Percentiles rank a stretch among this genome's conserved stretches.
These are phyloP conservation scores for Paraconiothyrium brasiliense DNA, from an alignment of 2,329 filamentous ascomycete genomes.

Conservation along the genomic window DNA sequence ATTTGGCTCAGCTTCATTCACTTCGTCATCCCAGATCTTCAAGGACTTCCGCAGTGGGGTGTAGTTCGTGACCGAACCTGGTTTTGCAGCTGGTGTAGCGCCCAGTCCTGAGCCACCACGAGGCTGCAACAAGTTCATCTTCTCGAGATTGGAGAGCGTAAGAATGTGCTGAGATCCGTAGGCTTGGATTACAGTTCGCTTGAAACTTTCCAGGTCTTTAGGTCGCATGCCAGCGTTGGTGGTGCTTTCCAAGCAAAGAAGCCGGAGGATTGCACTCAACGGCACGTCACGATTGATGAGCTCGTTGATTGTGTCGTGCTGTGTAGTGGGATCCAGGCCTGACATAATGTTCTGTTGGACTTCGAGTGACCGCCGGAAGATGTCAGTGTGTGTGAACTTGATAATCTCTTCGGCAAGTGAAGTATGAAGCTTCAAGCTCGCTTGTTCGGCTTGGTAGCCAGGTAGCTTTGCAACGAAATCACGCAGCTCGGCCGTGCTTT, in stretches of 20 bases:
- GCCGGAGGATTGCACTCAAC: conserved; percentile 79
- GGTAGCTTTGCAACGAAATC: conserved; percentile 96
- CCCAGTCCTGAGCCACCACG: conserved; percentile 53
- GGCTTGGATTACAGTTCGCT: conserved; percentile 85
- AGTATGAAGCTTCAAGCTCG: conserved; percentile 91
- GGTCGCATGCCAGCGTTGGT: conserved; percentile 87
- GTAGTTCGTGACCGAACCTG: conserved; percentile 77
- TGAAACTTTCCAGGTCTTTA: conserved; percentile 89
- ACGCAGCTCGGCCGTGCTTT: conserved; percentile 88
- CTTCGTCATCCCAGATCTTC: conserved; percentile 91
- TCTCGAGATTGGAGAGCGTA: conserved; percentile 87
- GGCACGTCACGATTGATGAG: conserved; percentile 89
- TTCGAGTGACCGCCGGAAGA: conserved; percentile 87
- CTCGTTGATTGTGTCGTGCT: conserved; percentile 92
- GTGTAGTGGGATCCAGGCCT: conserved; percentile 85
- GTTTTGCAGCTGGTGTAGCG: conserved; percentile 54
- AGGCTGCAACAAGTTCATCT: conserved; percentile 84
- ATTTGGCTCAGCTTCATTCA: conserved; percentile 92
- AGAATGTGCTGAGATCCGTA: conserved; percentile 96
- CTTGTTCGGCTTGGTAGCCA: conserved; percentile 90
- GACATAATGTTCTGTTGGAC: conserved; percentile 96
- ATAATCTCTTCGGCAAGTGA: conserved; percentile 94
- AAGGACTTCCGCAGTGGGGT: conserved; percentile 85
- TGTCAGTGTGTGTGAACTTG: conserved; percentile 87
- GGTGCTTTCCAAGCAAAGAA: conserved; percentile 91